Base-by-base conservation (phyloP, 257 asterid species). In the Ligustrum vulgare region DNA sequence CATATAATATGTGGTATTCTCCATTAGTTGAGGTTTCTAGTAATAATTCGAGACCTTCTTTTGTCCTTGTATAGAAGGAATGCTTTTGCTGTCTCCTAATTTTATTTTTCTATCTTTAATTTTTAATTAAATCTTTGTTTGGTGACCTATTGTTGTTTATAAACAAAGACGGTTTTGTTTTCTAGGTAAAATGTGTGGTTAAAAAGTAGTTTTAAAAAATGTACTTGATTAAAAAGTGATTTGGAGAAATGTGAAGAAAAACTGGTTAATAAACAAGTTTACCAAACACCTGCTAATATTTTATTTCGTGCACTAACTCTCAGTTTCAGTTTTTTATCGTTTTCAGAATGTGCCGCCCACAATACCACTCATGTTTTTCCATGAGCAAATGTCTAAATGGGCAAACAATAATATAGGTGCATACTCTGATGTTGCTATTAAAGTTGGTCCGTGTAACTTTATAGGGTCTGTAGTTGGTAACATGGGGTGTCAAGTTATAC, bases 351-450 rank as follows among this genome's bases (percentile, higher is more conserved):
- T 93, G 74, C 94, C 97, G 79, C 96, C 98, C 22, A 93, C 98
- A 12, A 88, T 93, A 77, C 89, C 91, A 64, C 93, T 93, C 0
- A 78, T 94, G 80, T 93, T 93, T 71, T 76, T 93, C 41, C 81
- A 97, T 63, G 98, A 93, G 87, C 98, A 93, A 78, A 82, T 97
- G 69, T 93, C 98, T 4, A 97, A 93, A 79, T 93, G 98, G 98
- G 97, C 98, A n/a, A 96, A 93, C 81, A 90, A 80, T 72, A 91
- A 80, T 64, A 88, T 91, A 2, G 97, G 91, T 75, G 89, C 96
- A 56, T 93, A 88, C 84, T 84, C 98, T 62, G 97, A 97, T 71
- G 88, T 90, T 67, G 92, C 96, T 64, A 66, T 85, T 51, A 92
- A 90, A 84, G 78, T 88, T 20, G 95, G 92, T 34, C 91, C 97